Evolutionary conservation across 176 grass and related monocot genomes (phyloP), one percentile per base, ranked within the genome.

Genomic region (Urochloa ruziziensis): DNA sequence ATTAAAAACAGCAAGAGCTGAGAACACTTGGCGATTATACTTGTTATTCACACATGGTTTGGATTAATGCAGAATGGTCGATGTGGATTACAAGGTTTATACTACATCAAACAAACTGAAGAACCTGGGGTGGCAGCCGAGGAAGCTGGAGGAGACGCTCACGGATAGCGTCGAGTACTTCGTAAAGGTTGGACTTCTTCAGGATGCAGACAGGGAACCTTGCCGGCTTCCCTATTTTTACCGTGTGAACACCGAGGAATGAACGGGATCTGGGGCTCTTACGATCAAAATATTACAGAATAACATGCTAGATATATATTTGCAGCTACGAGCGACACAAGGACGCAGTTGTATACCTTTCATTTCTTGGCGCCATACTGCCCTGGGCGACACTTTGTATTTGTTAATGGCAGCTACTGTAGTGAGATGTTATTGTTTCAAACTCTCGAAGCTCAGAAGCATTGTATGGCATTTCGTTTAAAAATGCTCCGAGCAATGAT

Each of bases 111-210:
- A n/a, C 0, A 91, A 91, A 43, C 68, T 89, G 57, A 78, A 52
- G 72, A 84, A 52, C 9, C 73, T 89, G 37, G 86, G 92, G 2
- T 94, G 89, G 92, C 74, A 75, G 10, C 82, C 76, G 7, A 86
- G 76, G 66, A 71, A 79, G 17, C 73, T 87, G 5, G 77, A 89
- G 73, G 84, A 89, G 77, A 91, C 49, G 2, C 86, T 94, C 15
- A 17, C 18, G 0, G 89, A 94, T 25, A 82, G 66, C 39, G 13
- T 91, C 14, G 72, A 91, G 9, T 87, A 43, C 72, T 91, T 75
- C 37, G 23, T 32, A 25, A 76, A 83, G 73, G 81, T 76, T 0
- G 86, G 84, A 1, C 44, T 94, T 78, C 39, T 91, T 60, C 60
- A 86, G 28, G 43, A 82, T 33, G 60, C 9, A 3, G 67, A 81